Base-by-base conservation (phyloP, 1,139 yeast genomes). In the Yamadazyma triangularis region DNA sequence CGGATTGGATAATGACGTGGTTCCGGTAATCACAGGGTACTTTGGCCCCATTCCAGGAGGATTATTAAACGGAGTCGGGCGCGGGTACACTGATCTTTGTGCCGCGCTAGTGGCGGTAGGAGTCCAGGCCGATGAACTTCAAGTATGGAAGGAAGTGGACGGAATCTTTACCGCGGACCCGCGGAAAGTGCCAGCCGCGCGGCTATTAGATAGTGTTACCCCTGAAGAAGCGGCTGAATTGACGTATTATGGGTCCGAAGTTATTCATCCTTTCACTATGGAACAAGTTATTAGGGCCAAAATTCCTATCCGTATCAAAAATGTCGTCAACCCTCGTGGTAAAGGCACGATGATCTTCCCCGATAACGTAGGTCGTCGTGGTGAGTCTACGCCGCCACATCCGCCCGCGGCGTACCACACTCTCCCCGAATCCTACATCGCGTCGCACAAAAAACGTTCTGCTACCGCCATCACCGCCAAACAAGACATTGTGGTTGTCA, bases 151-250 rank as follows among this genome's bases (percentile, higher is more conserved):
- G 51, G 98, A 91, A 64, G 98, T 91, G 30, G 98, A 91, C 56
- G 98, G 98, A 45, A 91, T 91, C 27, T 91, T 91, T 64, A 89
- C 98, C 0, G 98, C 98, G 2, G 98, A 91, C 55, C 98, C 98
- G 20, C 70, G 98, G 40, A 91, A 91, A 50, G 98, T 91, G 15
- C 84, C 93, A 15, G 79, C 77, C 35, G 98, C 98, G 4, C 72
- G 96, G 47, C 64, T 91, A 30, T 66, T 91, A 42, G 78, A 80
- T 36, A 77, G 88, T 37, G 96, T 91, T 41, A 91, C 98, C 0
- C 98, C 98, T 2, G 98, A 91, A 53, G 98, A 91, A 63, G 98
- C 98, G 2, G 93, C 97, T 0, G 98, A 91, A 61, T 74, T 91
- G 58, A 91, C 98, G 1, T 91, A 91, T 59, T 91, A 91, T 53